A percentile compares a stretch with the other conserved stretches of the same genome.
phyloP scores from a whole-genome alignment of 164 flowering plant species.

The Cinnamomum chago region DNA sequence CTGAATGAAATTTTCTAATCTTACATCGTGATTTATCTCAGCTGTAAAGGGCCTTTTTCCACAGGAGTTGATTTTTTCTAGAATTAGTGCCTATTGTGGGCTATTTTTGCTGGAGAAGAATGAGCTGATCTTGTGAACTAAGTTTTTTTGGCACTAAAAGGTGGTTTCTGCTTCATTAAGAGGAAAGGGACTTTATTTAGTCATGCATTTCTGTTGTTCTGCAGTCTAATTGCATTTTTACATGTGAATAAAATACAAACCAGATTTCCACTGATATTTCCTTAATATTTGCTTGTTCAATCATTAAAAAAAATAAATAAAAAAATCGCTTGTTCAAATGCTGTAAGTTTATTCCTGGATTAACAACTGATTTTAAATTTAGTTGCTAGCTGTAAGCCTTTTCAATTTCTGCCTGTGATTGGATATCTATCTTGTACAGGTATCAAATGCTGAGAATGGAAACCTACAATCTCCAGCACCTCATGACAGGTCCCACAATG shows the following conservation, averaged over 20 bases:
- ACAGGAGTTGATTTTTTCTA: no score
- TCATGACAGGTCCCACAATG: constrained; percentile 24
- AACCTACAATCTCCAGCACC: constrained; percentile 25
- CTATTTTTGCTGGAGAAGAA: no score
- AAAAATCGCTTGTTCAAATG: background rate
- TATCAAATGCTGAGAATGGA: constrained; percentile 22
- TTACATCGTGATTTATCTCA: no score
- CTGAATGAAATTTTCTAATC: no score
- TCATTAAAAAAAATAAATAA: no score
- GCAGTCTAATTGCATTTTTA: background rate
- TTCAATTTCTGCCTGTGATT: constrained; percentile 7
- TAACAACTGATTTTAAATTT: background rate
- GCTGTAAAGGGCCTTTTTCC: no score
- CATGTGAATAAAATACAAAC: background rate
- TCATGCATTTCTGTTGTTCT: background rate
- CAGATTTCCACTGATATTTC: background rate
- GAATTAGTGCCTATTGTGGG: no score
- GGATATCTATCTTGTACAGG: constrained; percentile 38
- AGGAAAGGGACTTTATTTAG: background rate
- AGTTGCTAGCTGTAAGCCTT: background rate
- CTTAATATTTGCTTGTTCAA: background rate
- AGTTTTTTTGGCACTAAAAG: background rate
- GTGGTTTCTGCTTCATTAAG: background rate
- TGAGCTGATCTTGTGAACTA: no score
- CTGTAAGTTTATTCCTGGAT: background rate